A percentile compares a stretch with the other conserved stretches of the same genome.
Conservation (phyloP, 2,329 filamentous ascomycete species). For the Zalaria obscura region DNA sequence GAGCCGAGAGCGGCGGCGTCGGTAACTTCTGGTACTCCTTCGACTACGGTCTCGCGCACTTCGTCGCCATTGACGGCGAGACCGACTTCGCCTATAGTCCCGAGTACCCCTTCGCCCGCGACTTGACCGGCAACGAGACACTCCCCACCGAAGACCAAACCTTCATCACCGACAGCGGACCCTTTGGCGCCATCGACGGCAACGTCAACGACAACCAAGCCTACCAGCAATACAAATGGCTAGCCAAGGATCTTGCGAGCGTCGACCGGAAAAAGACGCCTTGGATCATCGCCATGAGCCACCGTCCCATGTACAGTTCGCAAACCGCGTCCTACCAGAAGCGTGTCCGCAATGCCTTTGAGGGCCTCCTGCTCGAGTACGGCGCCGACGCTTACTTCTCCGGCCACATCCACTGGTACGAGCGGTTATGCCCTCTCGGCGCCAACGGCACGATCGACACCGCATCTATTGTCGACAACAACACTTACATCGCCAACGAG, state of each 20-base stretch:
- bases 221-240: constrained; percentile 35
- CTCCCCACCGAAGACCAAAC: constrained; percentile 28
- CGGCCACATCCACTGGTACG: constrained; percentile 35
- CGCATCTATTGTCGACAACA: constrained; percentile 28
- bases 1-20: constrained; percentile 31
- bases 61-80: constrained; percentile 33
- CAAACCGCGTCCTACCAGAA: constrained; percentile 29
- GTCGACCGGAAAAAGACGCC: constrained; percentile 34
- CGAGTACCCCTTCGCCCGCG: constrained; percentile 29
- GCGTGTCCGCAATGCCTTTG: constrained; percentile 31
- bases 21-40: constrained; percentile 42
- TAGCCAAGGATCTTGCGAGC: constrained; percentile 28
- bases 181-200: constrained; percentile 30
- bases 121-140: constrained; percentile 27
- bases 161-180: constrained; percentile 33
- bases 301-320: constrained; percentile 36
- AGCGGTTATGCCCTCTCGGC: constrained; percentile 26
- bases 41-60: constrained; percentile 40
- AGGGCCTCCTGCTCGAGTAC: constrained; percentile 28
- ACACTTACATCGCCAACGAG: constrained; percentile 34
- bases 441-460: constrained; percentile 27
- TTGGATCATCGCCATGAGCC: constrained; percentile 36
- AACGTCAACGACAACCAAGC: constrained; percentile 25
- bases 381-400: constrained; percentile 32
- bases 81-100: constrained; percentile 37